Conservation (phyloP, 441 rosid species). For the Gossypium gossypioides region DNA sequence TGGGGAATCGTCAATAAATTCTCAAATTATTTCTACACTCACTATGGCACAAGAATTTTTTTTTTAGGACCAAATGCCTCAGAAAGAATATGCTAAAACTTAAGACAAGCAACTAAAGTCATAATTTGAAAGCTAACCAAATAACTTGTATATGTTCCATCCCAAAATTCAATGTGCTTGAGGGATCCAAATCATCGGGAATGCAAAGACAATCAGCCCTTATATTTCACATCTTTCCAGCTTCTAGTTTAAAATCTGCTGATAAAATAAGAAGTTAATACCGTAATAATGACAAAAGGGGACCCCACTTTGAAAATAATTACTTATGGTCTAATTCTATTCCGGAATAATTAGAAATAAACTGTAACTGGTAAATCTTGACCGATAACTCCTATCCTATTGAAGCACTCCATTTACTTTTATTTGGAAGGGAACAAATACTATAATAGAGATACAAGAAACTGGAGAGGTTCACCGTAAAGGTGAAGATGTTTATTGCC, state of each 20-base stretch:
- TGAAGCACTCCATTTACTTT: not conserved
- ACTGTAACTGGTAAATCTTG: not conserved
- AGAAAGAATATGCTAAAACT: slow-evolving; percentile 26
- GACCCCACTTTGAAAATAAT: not conserved
- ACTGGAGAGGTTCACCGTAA: not conserved
- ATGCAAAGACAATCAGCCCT: slow-evolving; percentile 26
- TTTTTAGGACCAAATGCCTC: slow-evolving; percentile 9
- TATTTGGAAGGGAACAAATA: not conserved
- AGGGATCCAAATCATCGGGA: slow-evolving; percentile 24
- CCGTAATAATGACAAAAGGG: not conserved
- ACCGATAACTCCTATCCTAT: too few species aligned
- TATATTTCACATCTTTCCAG: slow-evolving; percentile 19
- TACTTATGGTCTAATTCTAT: not conserved
- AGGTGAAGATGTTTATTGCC: not conserved
- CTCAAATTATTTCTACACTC: slow-evolving; percentile 8
- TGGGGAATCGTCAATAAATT: not conserved
- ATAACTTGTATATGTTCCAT: slow-evolving; percentile 18
- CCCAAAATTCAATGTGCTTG: slow-evolving; percentile 21
- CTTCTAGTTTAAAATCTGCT: slow-evolving; percentile 28
- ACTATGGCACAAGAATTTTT: slow-evolving; percentile 18
- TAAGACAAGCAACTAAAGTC: slow-evolving; percentile 12
- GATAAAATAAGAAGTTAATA: slow-evolving; percentile 1
- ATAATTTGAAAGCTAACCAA: slow-evolving; percentile 9
- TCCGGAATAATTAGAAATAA: not conserved
- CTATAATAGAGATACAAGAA: not conserved